Evolutionary conservation across 2,329 filamentous ascomycete genomes (phyloP).

Genomic region (Lasiodiplodia citricola): DNA sequence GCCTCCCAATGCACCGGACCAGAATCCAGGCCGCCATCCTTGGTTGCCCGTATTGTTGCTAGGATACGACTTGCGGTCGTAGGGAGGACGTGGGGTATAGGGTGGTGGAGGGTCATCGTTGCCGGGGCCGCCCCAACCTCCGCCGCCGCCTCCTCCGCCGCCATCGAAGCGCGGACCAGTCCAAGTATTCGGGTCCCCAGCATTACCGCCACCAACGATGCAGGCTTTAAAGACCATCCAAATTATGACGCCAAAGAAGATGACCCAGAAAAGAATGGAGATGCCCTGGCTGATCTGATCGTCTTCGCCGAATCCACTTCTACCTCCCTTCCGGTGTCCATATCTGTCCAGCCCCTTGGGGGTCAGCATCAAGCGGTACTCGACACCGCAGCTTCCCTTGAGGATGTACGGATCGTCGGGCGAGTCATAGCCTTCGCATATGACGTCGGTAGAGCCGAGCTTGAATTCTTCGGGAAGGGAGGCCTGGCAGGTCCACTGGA

Average conservation of each 20-base stretch:
- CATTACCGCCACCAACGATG: slow-evolving; percentile 28
- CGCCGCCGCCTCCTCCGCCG: slow-evolving; percentile 43
- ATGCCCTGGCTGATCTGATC: slow-evolving; percentile 39
- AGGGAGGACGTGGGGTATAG: slow-evolving; percentile 45
- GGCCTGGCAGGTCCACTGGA: slow-evolving; percentile 90
- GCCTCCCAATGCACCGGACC: slow-evolving; percentile 70
- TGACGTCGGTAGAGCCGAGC: slow-evolving; percentile 84
- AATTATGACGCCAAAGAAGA: slow-evolving; percentile 65
- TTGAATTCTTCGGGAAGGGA: slow-evolving; percentile 67
- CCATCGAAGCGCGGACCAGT: slow-evolving; percentile 32
- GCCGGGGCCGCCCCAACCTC: slow-evolving; percentile 44
- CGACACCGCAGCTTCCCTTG: slow-evolving; percentile 89
- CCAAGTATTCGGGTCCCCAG: slow-evolving; percentile 27
- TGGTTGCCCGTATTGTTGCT: slow-evolving; percentile 38
- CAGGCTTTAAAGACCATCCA: slow-evolving; percentile 69
- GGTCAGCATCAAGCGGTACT: slow-evolving; percentile 83
- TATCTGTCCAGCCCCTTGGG: slow-evolving; percentile 74
- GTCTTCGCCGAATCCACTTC: slow-evolving; percentile 44
- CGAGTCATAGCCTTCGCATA: slow-evolving; percentile 85
- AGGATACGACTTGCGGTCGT: slow-evolving; percentile 31
- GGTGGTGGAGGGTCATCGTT: slow-evolving; percentile 61
- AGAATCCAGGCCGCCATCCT: slow-evolving; percentile 75
- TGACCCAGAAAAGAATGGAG: slow-evolving; percentile 60
- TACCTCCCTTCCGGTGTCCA: slow-evolving; percentile 57
- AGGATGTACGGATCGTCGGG: slow-evolving; percentile 84